Conservation (phyloP, 805 yeast species). For the Suhomyces kilbournensis region DNA sequence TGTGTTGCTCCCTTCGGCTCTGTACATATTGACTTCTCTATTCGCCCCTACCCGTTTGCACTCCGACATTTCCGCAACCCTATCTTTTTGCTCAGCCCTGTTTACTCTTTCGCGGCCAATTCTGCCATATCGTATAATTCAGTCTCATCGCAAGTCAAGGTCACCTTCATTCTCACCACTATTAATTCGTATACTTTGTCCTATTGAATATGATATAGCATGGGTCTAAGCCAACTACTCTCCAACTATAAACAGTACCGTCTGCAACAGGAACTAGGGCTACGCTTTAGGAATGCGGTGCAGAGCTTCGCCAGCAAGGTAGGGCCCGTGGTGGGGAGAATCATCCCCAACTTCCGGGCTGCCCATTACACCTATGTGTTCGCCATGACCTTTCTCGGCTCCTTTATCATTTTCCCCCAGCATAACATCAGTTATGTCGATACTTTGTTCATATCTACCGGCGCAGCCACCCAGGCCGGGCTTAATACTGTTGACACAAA, state of each 20-base stretch:
- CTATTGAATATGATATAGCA: slow-evolving; percentile 5
- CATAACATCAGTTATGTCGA: slow-evolving; percentile 69
- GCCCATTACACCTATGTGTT: slow-evolving; percentile 76
- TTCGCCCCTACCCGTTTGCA: too few species aligned
- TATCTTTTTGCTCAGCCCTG: neutral
- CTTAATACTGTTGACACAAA: slow-evolving; percentile 75
- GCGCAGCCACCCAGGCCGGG: slow-evolving; percentile 90
- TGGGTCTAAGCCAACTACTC: slow-evolving; percentile 5
- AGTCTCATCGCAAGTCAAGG: too few species aligned
- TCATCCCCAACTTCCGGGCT: slow-evolving; percentile 54
- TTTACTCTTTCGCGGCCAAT: neutral
- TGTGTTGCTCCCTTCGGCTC: too few species aligned
- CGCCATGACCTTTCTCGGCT: slow-evolving; percentile 56
- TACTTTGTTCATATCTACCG: slow-evolving; percentile 69
- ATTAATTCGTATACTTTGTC: too few species aligned
- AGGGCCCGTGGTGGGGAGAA: slow-evolving; percentile 39
- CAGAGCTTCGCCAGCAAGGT: slow-evolving; percentile 32
- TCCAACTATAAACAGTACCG: slow-evolving; percentile 4
- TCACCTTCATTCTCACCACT: too few species aligned
- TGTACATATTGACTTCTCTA: too few species aligned
- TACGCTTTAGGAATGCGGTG: slow-evolving; percentile 30
- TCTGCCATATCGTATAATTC: neutral
- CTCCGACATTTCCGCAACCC: neutral
- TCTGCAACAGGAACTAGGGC: slow-evolving; percentile 12
- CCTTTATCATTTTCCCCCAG: slow-evolving; percentile 77